Conservation (phyloP, 768 basidiomycete genomes). For the Hydnomerulius pinastri region DNA sequence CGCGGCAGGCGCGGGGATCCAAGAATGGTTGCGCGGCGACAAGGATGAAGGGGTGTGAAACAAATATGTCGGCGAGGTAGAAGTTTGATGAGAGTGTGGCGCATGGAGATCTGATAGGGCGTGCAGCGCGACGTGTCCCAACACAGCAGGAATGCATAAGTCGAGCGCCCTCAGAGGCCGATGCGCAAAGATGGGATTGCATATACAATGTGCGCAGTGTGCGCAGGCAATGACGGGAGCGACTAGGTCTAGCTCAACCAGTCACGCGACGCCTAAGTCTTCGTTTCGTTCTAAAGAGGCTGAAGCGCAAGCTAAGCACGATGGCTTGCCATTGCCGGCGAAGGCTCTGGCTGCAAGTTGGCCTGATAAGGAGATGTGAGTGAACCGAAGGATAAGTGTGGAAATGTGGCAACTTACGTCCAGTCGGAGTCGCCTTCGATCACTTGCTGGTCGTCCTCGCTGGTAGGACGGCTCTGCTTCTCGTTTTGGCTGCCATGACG, state of each 20-base stretch:
- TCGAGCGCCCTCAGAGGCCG: slow-evolving; percentile 27
- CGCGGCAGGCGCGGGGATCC: slow-evolving; percentile 23
- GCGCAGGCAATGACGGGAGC: slow-evolving; percentile 15
- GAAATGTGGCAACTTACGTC: slow-evolving; percentile 29
- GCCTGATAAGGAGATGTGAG: slow-evolving; percentile 37
- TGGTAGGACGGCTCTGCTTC: slow-evolving; percentile 9
- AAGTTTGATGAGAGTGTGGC: slow-evolving; percentile 10
- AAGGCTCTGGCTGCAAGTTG: slow-evolving; percentile 57
- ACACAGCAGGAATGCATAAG: slow-evolving; percentile 13
- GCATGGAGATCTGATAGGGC: slow-evolving; percentile 22
- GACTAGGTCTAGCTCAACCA: slow-evolving; percentile 15
- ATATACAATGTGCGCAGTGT: slow-evolving; percentile 20
- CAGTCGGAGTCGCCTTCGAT: slow-evolving; percentile 28
- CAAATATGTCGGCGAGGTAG: slow-evolving; percentile 11
- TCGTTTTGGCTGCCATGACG: slow-evolving; percentile 17
- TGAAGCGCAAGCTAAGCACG: slow-evolving; percentile 54
- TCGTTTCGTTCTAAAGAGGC: slow-evolving; percentile 55
- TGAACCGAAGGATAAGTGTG: not conserved
- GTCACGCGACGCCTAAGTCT: slow-evolving; percentile 32
- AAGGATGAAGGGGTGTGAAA: slow-evolving; percentile 6
- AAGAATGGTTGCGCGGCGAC: slow-evolving; percentile 10
- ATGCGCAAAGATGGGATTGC: slow-evolving; percentile 24
- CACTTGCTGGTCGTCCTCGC: slow-evolving; percentile 9
- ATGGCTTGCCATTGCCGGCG: slow-evolving; percentile 64
- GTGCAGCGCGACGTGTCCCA: slow-evolving; percentile 28